These are phyloP conservation scores for Sclerotinia nivalis DNA, from an alignment of 2,329 filamentous ascomycete genomes.

Conservation along the genomic window DNA sequence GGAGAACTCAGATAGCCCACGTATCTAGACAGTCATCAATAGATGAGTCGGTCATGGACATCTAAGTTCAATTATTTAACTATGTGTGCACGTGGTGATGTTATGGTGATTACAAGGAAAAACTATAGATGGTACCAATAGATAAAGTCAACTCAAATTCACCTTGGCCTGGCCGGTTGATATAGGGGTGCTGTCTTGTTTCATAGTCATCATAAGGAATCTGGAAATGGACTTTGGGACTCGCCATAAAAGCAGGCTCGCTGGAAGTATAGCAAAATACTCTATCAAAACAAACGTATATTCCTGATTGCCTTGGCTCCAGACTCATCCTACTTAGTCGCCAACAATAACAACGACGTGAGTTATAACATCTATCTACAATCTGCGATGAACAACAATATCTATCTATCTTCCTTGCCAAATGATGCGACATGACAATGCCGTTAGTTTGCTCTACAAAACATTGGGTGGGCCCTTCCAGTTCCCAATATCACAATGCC, in stretches of 20 bases:
- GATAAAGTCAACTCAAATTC: background rate
- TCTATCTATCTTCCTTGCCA: background rate
- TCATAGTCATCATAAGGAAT: background rate
- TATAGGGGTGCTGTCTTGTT: too few relatives aligned
- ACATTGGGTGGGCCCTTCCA: background rate
- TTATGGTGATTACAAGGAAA: background rate
- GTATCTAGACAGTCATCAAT: constrained; percentile 1
- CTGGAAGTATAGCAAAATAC: background rate
- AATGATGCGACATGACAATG: background rate
- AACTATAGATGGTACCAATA: too few relatives aligned
- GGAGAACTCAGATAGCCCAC: background rate
- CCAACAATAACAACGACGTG: background rate
- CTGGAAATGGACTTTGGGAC: background rate
- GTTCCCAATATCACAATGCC: background rate
- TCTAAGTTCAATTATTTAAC: background rate
- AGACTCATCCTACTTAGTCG: too few relatives aligned
- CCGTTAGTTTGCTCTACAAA: too few relatives aligned
- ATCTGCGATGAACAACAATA: background rate
- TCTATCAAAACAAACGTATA: too few relatives aligned
- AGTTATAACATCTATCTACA: background rate
- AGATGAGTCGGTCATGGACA: background rate
- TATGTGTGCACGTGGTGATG: background rate
- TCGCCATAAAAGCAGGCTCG: background rate
- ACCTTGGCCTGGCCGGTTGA: background rate
- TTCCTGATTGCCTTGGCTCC: too few relatives aligned